Evolutionary conservation across 352 stramenopile genomes (phyloP).

Genomic region (Pythium vanterpoolii): DNA sequence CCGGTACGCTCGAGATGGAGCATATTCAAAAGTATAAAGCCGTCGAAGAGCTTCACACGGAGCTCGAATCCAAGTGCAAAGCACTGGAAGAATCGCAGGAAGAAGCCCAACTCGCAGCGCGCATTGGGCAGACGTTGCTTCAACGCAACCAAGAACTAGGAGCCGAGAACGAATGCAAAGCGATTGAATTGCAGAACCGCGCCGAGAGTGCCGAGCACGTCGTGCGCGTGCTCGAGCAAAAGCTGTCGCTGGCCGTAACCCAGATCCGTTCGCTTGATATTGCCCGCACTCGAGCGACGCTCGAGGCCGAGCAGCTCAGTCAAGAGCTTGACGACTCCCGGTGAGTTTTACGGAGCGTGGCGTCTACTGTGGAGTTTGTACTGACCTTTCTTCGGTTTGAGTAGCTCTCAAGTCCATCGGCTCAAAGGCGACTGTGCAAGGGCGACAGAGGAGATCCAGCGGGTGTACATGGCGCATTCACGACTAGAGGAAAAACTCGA

Average conservation of each 20-base stretch:
- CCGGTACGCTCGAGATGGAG: slow-evolving; percentile 32
- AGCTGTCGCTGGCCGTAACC: slow-evolving; percentile 26
- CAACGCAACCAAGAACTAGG: slow-evolving; percentile 49
- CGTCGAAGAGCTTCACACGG: slow-evolving; percentile 43
- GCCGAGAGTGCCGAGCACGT: slow-evolving; percentile 44
- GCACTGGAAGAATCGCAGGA: slow-evolving; percentile 47
- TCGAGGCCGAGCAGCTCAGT: slow-evolving; percentile 33
- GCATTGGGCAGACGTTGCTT: slow-evolving; percentile 47
- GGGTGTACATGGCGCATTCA: slow-evolving; percentile 12
- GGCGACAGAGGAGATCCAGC: slow-evolving; percentile 22
- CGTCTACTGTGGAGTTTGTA: not conserved
- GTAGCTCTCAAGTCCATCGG: slow-evolving; percentile 4
- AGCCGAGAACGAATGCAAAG: slow-evolving; percentile 33
- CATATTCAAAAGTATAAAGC: slow-evolving; percentile 36
- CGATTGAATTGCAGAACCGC: slow-evolving; percentile 32
- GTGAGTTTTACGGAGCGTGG: slow-evolving; percentile 1
- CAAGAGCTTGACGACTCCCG: slow-evolving; percentile 29
- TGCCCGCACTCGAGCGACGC: slow-evolving; percentile 28
- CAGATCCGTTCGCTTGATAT: slow-evolving; percentile 43
- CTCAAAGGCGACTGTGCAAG: slow-evolving; percentile 24
- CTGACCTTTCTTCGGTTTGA: not conserved
- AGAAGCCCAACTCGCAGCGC: slow-evolving; percentile 41
- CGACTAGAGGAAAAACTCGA: slow-evolving; percentile 30
- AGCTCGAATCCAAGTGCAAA: slow-evolving; percentile 46
- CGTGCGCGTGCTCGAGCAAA: slow-evolving; percentile 34